phyloP scores from a whole-genome alignment of 106 monocot species.

The Ottelia alismoides region DNA sequence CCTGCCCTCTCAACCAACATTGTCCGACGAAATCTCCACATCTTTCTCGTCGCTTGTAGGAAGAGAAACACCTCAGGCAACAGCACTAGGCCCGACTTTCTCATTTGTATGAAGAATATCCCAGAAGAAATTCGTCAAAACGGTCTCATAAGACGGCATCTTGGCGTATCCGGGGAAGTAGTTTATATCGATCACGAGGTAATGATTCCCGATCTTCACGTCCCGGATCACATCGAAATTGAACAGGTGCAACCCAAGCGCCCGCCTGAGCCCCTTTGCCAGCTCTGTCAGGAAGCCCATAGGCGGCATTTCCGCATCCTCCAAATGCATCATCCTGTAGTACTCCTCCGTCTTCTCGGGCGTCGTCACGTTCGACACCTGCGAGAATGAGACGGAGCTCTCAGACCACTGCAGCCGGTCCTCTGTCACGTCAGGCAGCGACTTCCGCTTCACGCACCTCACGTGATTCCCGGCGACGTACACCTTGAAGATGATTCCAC shows the following conservation, averaged over 20 bases:
- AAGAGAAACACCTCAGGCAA: too few species aligned
- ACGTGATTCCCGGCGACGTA: constrained; percentile 53
- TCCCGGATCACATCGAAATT: constrained; percentile 68
- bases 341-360: constrained; percentile 2
- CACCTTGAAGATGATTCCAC: constrained; percentile 60
- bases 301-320: constrained; percentile 40
- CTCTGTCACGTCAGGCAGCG: constrained; percentile 41
- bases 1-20: too few species aligned
- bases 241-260: constrained; percentile 38
- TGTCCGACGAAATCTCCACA: too few species aligned
- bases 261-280: constrained; percentile 28
- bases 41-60: too few species aligned
- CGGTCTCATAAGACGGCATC: constrained; percentile 44
- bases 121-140: constrained; percentile 41
- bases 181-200: constrained; percentile 60
- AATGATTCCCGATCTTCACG: constrained; percentile 31
- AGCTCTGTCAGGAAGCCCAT: constrained; percentile 28
- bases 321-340: constrained; percentile 18
- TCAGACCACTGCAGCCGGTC: constrained; percentile 10
- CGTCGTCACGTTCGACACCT: constrained; percentile 28
- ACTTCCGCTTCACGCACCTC: constrained; percentile 52
- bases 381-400: constrained; percentile 27
- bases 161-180: constrained; percentile 66
- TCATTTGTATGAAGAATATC: constrained; percentile 14
- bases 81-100: too few species aligned